These are phyloP conservation scores for Starmerella kuoi DNA, from an alignment of 805 yeast species.

Conservation along the genomic window DNA sequence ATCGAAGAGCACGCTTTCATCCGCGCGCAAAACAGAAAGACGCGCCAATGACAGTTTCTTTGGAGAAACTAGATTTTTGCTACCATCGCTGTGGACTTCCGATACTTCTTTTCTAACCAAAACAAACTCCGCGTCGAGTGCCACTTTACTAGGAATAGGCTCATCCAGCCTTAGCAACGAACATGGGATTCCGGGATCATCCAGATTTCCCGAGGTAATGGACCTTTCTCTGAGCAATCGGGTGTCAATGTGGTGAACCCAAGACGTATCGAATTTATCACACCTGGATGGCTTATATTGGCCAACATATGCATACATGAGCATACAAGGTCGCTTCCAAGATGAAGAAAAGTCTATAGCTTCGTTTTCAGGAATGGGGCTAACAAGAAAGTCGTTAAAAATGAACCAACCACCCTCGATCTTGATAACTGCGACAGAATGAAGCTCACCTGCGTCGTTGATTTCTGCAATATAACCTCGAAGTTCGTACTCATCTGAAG, in stretches of 20 bases:
- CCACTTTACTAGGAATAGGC: slow-evolving; percentile 68
- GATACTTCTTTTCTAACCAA: slow-evolving; percentile 62
- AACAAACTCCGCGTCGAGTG: slow-evolving; percentile 96
- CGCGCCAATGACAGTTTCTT: slow-evolving; percentile 70
- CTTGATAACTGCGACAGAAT: slow-evolving; percentile 29
- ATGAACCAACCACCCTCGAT: slow-evolving; percentile 47
- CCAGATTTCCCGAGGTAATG: slow-evolving; percentile 56
- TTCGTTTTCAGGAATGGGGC: slow-evolving; percentile 60
- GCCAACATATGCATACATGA: slow-evolving; percentile 17
- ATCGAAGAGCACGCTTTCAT: slow-evolving; percentile 49
- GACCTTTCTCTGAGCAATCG: slow-evolving; percentile 61
- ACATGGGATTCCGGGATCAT: slow-evolving; percentile 28
- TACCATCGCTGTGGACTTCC: slow-evolving; percentile 66
- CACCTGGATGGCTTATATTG: slow-evolving; percentile 11
- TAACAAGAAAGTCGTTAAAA: slow-evolving; percentile 84
- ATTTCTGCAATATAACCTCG: slow-evolving; percentile 31
- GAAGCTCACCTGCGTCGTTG: slow-evolving; percentile 24
- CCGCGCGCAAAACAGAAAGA: slow-evolving; percentile 59
- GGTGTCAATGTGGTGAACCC: slow-evolving; percentile 45
- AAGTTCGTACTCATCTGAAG: slow-evolving; percentile 20
- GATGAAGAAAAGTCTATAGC: slow-evolving; percentile 56
- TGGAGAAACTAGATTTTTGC: slow-evolving; percentile 59
- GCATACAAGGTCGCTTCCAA: slow-evolving; percentile 63
- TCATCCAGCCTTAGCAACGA: slow-evolving; percentile 54
- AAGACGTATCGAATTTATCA: slow-evolving; percentile 33